phyloP scores from a whole-genome alignment of 2,329 filamentous ascomycete genomes.

The Nemania abortiva region DNA sequence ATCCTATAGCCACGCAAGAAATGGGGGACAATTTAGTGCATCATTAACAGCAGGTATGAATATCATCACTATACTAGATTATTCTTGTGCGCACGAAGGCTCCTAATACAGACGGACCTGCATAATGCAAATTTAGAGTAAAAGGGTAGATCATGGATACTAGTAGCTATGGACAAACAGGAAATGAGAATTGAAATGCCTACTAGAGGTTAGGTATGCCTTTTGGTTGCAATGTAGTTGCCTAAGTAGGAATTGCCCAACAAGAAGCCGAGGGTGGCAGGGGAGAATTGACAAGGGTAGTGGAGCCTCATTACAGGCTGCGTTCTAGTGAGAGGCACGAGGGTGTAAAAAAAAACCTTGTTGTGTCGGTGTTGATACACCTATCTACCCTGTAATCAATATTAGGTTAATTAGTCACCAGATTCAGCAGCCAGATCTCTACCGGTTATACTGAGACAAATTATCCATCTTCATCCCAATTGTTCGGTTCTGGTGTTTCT shows the following conservation, averaged over 20 bases:
- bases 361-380: slow-evolving; percentile 9
- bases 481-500: slow-evolving; percentile 17
- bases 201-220: slow-evolving; percentile 3
- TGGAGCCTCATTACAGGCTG: slow-evolving; percentile 39
- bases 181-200: slow-evolving; percentile 8
- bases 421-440: slow-evolving; percentile 1
- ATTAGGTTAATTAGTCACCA: slow-evolving; percentile 26
- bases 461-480: slow-evolving; percentile 18
- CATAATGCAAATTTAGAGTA: background rate
- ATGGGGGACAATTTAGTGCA: slow-evolving; percentile 22
- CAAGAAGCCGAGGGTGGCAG: slow-evolving; percentile 20
- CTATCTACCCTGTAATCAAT: slow-evolving; percentile 15
- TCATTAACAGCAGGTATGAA: slow-evolving; percentile 12
- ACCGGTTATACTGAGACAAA: slow-evolving; percentile 14
- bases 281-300: slow-evolving; percentile 36
- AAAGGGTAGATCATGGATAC: too few species aligned
- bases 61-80: slow-evolving; percentile 15
- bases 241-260: background rate
- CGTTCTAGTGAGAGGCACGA: slow-evolving; percentile 24
- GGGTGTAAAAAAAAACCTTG: slow-evolving; percentile 8
- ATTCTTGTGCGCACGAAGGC: slow-evolving; percentile 3
- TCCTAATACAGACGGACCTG: background rate
- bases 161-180: background rate
- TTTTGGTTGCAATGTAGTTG: background rate
- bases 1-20: slow-evolving; percentile 29